phyloP scores from a whole-genome alignment of 805 yeast species.

The Lipomyces lipofer region DNA sequence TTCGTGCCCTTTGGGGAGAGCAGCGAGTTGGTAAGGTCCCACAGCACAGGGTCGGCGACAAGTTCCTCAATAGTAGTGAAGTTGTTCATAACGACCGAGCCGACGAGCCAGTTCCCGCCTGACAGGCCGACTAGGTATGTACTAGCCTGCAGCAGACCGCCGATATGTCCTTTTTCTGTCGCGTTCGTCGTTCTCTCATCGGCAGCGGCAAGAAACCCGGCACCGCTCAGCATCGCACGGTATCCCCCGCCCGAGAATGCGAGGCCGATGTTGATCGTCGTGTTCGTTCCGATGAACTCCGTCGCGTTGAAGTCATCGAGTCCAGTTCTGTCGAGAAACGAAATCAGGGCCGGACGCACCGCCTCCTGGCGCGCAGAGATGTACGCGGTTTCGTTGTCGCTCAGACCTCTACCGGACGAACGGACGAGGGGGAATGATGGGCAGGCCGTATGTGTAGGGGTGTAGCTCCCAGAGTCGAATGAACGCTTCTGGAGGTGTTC shows the following conservation, averaged over 20 bases:
- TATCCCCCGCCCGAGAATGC: slow-evolving; percentile 89
- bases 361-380: slow-evolving; percentile 24
- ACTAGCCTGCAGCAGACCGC: slow-evolving; percentile 56
- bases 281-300: slow-evolving; percentile 22
- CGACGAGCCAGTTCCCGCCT: slow-evolving; percentile 73
- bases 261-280: slow-evolving; percentile 38
- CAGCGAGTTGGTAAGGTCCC: slow-evolving; percentile 38
- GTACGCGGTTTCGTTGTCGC: slow-evolving; percentile 32
- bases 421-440: slow-evolving; percentile 24
- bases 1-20: slow-evolving; percentile 31
- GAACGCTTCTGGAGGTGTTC: background rate
- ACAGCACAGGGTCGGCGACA: slow-evolving; percentile 31
- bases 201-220: slow-evolving; percentile 55
- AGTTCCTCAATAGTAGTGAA: slow-evolving; percentile 41
- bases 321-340: slow-evolving; percentile 48
- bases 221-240: slow-evolving; percentile 60
- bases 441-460: slow-evolving; percentile 15
- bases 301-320: slow-evolving; percentile 45
- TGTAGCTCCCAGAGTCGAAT: slow-evolving; percentile 8
- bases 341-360: slow-evolving; percentile 38
- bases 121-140: slow-evolving; percentile 65
- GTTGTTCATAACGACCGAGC: slow-evolving; percentile 47
- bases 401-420: slow-evolving; percentile 7
- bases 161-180: slow-evolving; percentile 41
- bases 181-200: slow-evolving; percentile 49